These are phyloP conservation scores for Perkinsus marinus DNA, from an alignment of 169 alveolate genomes.

Conservation along the genomic window DNA sequence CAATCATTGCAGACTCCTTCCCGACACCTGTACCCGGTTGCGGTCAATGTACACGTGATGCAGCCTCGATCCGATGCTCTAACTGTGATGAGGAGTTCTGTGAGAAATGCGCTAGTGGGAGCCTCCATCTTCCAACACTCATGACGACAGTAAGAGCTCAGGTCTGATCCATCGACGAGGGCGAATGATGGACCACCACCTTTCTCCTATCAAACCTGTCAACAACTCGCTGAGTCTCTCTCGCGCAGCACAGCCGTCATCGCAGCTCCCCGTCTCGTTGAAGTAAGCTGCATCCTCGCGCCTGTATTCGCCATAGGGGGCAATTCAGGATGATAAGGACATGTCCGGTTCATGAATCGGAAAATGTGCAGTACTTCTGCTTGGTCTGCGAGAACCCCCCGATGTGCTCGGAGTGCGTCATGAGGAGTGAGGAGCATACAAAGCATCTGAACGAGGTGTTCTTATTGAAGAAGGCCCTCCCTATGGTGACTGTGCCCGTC, in stretches of 20 bases:
- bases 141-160: too few species aligned
- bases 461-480: background rate
- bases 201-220: background rate
- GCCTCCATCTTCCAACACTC: too few species aligned
- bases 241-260: background rate
- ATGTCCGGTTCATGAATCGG: background rate
- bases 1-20: background rate
- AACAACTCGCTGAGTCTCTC: background rate
- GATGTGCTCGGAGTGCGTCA: background rate
- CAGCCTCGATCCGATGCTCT: background rate
- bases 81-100: background rate
- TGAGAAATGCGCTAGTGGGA: background rate
- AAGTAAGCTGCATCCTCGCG: too few species aligned
- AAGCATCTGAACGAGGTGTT: background rate
- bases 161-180: background rate
- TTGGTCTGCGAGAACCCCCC: background rate
- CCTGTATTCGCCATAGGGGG: background rate
- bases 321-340: background rate
- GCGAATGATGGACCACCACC: background rate
- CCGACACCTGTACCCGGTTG: background rate
- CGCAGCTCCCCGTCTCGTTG: background rate
- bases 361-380: background rate
- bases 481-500: background rate
- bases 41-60: background rate
- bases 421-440: background rate